Percentiles rank a stretch among this genome's conserved stretches.
phyloP scores from a whole-genome alignment of 2,329 filamentous ascomycete species.

The Alternaria viburni region DNA sequence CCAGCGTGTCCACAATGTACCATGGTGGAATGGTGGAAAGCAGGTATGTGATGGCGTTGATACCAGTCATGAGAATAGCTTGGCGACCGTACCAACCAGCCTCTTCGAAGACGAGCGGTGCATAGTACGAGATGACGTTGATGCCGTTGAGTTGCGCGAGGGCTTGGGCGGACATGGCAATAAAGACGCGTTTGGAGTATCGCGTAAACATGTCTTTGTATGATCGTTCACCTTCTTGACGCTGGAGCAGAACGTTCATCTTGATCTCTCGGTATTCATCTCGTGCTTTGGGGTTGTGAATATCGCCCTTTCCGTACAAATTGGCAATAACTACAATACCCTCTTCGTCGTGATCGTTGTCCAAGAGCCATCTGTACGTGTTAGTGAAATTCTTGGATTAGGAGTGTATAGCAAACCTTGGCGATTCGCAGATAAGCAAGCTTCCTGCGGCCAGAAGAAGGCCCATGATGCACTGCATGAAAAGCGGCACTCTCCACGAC shows the following conservation, averaged over 20 bases:
- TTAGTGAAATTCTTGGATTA: constrained; percentile 9
- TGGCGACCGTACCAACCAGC: constrained; percentile 93
- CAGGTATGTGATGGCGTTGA: constrained; percentile 91
- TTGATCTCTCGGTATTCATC: constrained; percentile 99
- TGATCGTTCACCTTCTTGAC: constrained; percentile 91
- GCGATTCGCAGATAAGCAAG: constrained; percentile 93
- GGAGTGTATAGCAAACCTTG: constrained; percentile 67
- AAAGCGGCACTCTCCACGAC: constrained; percentile 88
- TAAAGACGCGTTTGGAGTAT: constrained; percentile 91
- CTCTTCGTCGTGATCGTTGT: constrained; percentile 98
- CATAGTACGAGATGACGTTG: constrained; percentile 99
- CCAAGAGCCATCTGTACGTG: constrained; percentile 80
- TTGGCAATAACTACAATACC: constrained; percentile 98
- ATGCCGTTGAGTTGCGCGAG: constrained; percentile 98
- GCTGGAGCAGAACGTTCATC: constrained; percentile 91
- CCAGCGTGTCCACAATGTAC: constrained; percentile 95
- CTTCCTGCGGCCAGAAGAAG: constrained; percentile 83
- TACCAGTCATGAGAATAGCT: constrained; percentile 95
- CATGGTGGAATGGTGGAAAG: constrained; percentile 92
- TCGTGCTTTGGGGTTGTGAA: constrained; percentile 88
- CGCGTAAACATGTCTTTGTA: constrained; percentile 94
- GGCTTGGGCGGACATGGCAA: constrained; percentile 97
- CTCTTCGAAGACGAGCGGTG: constrained; percentile 93
- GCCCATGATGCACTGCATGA: constrained; percentile 96
- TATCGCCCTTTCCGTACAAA: constrained; percentile 92